Evolutionary conservation across 176 grass and related monocot species (phyloP), one percentile per base, ranked within the genome.

Genomic region (Cymbopogon citratus): DNA sequence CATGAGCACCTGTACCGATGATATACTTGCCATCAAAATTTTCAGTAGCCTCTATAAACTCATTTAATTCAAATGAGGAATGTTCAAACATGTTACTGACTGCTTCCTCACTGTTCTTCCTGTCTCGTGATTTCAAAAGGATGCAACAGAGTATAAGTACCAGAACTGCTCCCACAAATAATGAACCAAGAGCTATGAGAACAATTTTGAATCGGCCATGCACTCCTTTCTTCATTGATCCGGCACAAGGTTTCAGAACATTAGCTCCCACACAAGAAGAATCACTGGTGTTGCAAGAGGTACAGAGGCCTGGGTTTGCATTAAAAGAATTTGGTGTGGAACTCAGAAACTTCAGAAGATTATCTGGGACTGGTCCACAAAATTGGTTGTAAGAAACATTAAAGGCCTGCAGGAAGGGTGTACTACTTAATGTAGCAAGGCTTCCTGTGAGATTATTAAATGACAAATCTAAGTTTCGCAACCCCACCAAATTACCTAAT

Each of bases 311-410:
- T 19, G 90, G 81, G 81, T 97, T 97, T 39, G 90, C 94, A 38
- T 80, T 28, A 39, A 97, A 97, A 27, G 94, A 91, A 61, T 74
- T 91, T n/a, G 94, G 77, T 13, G 86, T 87, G 9, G 60, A 83
- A 46, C 72, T 60, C 25, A 91, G 43, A 85, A 97, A 89, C 45
- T 80, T 63, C 19, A 89, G 7, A 81, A 88, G 81, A 79, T 90
- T 82, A 39, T 82, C 77, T 24, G 88, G 88, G 19, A 97, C 60
- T 3, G 88, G 64, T 26, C 94, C 90, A 26, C 10, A 89, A 66
- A 97, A 91, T 69, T 62, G 52, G 48, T 97, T 97, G 63, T 87
- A 83, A 45, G 94, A 97, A 83, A 97, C 49, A 87, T 97, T 91
- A 23, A 91, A 34, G 9, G 18, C 24, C 38, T 87, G 34, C 65